phyloP scores from a whole-genome alignment of 768 basidiomycete genomes.

The Sutorius australiensis region DNA sequence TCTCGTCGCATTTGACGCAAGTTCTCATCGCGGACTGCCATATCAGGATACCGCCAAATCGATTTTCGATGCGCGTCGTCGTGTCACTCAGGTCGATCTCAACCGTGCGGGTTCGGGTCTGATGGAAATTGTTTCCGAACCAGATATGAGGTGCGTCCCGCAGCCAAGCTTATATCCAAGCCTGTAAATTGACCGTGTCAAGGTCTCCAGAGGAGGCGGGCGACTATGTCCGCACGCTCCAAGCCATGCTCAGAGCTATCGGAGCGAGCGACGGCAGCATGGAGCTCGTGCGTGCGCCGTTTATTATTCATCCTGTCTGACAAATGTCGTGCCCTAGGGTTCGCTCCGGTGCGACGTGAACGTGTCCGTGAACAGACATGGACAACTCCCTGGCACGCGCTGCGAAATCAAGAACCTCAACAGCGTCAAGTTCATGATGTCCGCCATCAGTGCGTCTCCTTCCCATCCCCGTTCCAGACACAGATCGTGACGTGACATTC shows the following conservation, averaged over 20 bases:
- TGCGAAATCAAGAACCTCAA: conserved; percentile 98
- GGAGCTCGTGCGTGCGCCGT: conserved; percentile 69
- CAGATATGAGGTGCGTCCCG: conserved; percentile 66
- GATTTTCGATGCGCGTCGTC: conserved; percentile 49
- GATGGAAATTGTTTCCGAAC: conserved; percentile 95
- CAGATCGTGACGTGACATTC: not conserved
- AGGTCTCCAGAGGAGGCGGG: conserved; percentile 87
- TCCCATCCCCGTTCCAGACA: not conserved
- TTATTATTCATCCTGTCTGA: not conserved
- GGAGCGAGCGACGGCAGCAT: conserved; percentile 94
- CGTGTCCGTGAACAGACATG: conserved; percentile 76
- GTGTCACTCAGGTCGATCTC: conserved; percentile 68
- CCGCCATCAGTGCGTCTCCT: conserved; percentile 69
- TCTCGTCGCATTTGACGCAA: not conserved
- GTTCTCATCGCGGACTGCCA: not conserved
- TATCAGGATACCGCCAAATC: conserved; percentile 91
- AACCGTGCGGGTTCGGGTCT: conserved; percentile 87
- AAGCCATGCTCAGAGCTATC: conserved; percentile 74
- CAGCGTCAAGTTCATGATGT: conserved; percentile 77
- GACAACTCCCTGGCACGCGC: conserved; percentile 67
- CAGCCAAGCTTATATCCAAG: not conserved
- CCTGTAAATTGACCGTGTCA: not conserved
- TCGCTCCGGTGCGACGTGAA: conserved; percentile 95
- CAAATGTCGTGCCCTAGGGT: conserved; percentile 48
- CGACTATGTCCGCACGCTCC: conserved; percentile 79